Evolutionary conservation across 2,329 filamentous ascomycete genomes (phyloP), one percentile per base, ranked within the genome.

Genomic region (Teratosphaeria pseudoeucalypti): DNA sequence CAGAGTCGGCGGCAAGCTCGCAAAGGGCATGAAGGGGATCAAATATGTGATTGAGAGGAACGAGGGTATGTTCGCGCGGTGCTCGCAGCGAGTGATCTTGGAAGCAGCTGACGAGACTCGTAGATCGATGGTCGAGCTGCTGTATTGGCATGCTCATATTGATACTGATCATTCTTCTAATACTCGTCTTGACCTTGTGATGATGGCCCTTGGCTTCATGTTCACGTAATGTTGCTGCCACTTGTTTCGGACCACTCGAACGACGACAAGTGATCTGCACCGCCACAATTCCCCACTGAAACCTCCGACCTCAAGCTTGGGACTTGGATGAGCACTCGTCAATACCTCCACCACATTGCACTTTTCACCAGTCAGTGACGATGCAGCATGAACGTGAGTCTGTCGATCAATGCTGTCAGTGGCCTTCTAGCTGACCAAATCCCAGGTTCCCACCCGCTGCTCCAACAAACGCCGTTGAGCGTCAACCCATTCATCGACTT

Each of bases 401-500:
- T 49, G 19, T 19, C 10, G 3, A 12, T 32, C 1, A 5, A 16
- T 23, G 53, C 27, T 10, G n/a, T 34, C 19, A 14, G 3, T 23
- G 11, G n/a, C 52, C 19, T n/a, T 9, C 43, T 55, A 58, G 60
- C n/a, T 19, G 34, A 34, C 43, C n/a, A 1, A 6, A 27, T 29
- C 23, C 9, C 58, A 79, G 77, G 75, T 64, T 85, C 90, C 16
- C 91, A 96, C 76, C 89, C 88, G 16, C 84, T 96, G 64, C 85
- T 99, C 54, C 89, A 92, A 65, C 94, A 99, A 77, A 85, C 97
- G 49, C 91, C 94, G 34, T 79, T 99, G 58, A 95, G 91, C 56
- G 91, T 97, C 53, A 96, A 92, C 2, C 94, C 94, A 29, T 96
- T 96, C 78, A 85, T 97, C 68, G 88, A 87, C 61, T 86, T 99